Evolutionary conservation across 176 grass and related monocot species (phyloP).

Genomic region (Lolium rigidum): DNA sequence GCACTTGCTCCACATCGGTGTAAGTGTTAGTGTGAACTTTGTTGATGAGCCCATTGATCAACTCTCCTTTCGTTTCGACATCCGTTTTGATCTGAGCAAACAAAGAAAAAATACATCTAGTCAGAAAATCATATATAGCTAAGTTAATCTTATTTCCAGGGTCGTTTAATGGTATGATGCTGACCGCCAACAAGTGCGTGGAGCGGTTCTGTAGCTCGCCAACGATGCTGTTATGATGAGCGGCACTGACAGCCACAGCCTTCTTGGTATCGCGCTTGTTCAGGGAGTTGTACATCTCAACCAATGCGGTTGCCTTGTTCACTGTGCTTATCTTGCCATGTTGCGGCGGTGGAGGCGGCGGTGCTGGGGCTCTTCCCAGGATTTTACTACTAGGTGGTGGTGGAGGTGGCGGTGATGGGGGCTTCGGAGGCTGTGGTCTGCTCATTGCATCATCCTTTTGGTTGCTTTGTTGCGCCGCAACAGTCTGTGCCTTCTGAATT

Average conservation of each 20-base stretch:
- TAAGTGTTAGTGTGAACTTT: conserved; percentile 65
- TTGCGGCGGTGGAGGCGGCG: conserved; percentile 46
- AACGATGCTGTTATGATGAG: conserved; percentile 61
- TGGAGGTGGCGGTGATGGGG: conserved; percentile 43
- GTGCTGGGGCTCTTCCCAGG: conserved; percentile 18
- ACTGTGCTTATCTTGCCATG: conserved; percentile 46
- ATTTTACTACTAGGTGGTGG: conserved; percentile 38
- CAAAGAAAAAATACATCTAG: background rate
- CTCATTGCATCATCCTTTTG: background rate
- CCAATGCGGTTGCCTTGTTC: conserved; percentile 67
- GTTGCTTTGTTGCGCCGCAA: background rate
- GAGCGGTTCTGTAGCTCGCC: conserved; percentile 96
- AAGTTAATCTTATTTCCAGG: background rate
- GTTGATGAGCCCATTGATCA: conserved; percentile 77
- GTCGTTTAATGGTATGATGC: background rate
- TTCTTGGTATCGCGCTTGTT: conserved; percentile 63
- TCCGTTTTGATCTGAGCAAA: conserved; percentile 43
- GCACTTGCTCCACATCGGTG: conserved; percentile 51
- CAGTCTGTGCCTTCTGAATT: background rate
- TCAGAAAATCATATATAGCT: background rate
- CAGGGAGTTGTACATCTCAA: conserved; percentile 85
- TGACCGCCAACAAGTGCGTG: conserved; percentile 73
- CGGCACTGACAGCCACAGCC: conserved; percentile 35
- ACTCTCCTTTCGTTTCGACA: conserved; percentile 79
- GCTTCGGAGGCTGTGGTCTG: conserved; percentile 31